Conservation (phyloP, 331 rosid genomes). For the Prunus yedoensis region DNA sequence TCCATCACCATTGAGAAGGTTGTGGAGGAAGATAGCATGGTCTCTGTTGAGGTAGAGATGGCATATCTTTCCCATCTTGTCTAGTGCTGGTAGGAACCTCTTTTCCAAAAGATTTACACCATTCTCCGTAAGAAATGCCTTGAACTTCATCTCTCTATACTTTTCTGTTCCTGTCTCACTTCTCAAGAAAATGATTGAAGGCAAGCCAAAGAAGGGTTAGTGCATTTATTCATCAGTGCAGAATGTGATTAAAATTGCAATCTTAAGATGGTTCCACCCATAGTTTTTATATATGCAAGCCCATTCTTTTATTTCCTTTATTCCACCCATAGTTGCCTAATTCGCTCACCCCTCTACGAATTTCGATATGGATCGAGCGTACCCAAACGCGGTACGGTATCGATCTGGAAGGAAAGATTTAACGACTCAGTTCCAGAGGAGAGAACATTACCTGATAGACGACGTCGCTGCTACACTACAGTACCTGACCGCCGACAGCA, state of each 20-base stretch:
- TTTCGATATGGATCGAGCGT: too few species aligned
- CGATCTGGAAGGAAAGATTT: too few species aligned
- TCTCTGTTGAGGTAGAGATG: slow-evolving; percentile 65
- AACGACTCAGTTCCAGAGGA: too few species aligned
- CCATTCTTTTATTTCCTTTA: too few species aligned
- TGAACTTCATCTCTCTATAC: slow-evolving; percentile 62
- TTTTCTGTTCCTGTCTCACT: slow-evolving; percentile 5
- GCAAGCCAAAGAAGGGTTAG: not conserved
- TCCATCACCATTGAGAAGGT: slow-evolving; percentile 82
- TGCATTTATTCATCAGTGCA: not conserved
- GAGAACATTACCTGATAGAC: too few species aligned
- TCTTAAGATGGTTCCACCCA: not conserved
- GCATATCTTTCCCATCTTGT: slow-evolving; percentile 65
- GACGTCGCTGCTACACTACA: too few species aligned
- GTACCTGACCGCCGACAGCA: too few species aligned
- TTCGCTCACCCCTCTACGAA: too few species aligned
- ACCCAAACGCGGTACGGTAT: too few species aligned
- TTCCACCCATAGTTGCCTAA: too few species aligned
- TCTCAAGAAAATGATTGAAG: not conserved
- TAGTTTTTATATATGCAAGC: too few species aligned
- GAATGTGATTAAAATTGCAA: not conserved
- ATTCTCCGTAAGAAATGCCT: slow-evolving; percentile 65
- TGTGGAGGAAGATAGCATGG: slow-evolving; percentile 74
- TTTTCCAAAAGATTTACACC: slow-evolving; percentile 64
- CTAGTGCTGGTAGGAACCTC: slow-evolving; percentile 75